Percentiles rank a stretch among this genome's conserved stretches.
These are phyloP conservation scores for Pyrenopolyporus hunteri DNA, from an alignment of 495 filamentous ascomycete genomes.

Conservation along the genomic window DNA sequence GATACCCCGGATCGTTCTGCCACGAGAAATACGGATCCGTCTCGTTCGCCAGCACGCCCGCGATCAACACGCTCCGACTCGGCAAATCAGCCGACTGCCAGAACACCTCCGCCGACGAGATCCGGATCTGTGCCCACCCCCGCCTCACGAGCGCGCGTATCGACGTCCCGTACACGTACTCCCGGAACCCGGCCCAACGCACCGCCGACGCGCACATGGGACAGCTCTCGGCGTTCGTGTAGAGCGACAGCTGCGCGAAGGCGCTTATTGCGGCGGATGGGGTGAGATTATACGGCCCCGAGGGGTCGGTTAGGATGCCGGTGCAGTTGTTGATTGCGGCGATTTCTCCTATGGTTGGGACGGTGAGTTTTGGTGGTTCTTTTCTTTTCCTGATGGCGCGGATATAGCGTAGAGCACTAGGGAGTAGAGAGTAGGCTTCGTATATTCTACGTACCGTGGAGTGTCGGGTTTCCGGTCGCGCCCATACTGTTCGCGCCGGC, in stretches of 20 bases:
- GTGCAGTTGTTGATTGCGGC: slow-evolving; percentile 61
- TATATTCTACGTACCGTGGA: slow-evolving; percentile 49
- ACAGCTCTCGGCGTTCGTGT: slow-evolving; percentile 64
- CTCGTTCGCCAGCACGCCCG: slow-evolving; percentile 54
- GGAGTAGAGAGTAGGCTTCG: background rate
- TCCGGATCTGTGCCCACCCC: slow-evolving; percentile 59
- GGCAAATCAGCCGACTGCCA: slow-evolving; percentile 48
- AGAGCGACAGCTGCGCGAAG: slow-evolving; percentile 55
- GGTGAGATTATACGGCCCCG: slow-evolving; percentile 50
- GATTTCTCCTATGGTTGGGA: slow-evolving; percentile 52
- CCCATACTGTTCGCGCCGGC: slow-evolving; percentile 50
- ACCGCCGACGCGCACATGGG: slow-evolving; percentile 65
- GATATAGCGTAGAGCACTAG: too few species aligned
- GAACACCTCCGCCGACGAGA: slow-evolving; percentile 55
- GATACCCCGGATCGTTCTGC: slow-evolving; percentile 53
- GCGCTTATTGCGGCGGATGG: slow-evolving; percentile 48
- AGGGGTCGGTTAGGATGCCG: slow-evolving; percentile 50
- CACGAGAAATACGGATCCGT: slow-evolving; percentile 59
- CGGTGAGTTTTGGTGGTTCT: background rate
- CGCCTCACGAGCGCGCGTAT: slow-evolving; percentile 50
- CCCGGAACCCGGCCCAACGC: slow-evolving; percentile 59
- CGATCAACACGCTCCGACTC: slow-evolving; percentile 44
- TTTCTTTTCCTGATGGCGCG: too few species aligned
- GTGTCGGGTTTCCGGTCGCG: slow-evolving; percentile 52
- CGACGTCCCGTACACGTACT: slow-evolving; percentile 61